phyloP scores from a whole-genome alignment of 148 eudicot species.

The Beta vulgaris region DNA sequence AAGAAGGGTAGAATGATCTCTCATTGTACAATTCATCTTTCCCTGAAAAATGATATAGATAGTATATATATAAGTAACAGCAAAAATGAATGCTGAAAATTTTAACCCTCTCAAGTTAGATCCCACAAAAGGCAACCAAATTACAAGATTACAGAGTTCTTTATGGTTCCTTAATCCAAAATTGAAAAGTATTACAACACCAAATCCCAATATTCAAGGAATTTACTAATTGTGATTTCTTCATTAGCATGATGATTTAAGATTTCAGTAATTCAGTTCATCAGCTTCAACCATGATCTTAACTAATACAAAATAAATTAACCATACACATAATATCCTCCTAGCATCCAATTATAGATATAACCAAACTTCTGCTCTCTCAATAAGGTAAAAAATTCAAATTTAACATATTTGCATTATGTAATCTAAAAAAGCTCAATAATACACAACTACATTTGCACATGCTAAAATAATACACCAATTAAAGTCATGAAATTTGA shows the following conservation, averaged over 20 bases:
- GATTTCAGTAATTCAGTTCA: not conserved
- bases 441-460: not conserved
- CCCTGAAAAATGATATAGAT: conserved; percentile 44
- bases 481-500: not conserved
- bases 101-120: not conserved
- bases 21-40: conserved; percentile 50
- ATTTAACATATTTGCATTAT: not conserved
- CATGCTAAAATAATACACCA: not conserved
- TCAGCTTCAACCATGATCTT: conserved; percentile 10
- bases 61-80: conserved; percentile 27
- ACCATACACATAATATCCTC: not conserved
- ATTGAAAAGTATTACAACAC: not conserved
- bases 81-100: not conserved
- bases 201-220: not conserved
- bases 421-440: not conserved
- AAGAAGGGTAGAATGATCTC: conserved; percentile 46
- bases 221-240: no score
- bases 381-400: not conserved
- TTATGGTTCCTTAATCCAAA: not conserved
- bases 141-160: not conserved
- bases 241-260: not conserved
- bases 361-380: not conserved
- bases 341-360: not conserved
- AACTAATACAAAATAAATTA: not conserved
- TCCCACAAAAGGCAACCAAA: not conserved